Conservation (phyloP, 805 yeast species). For the Debaryomyces tyrocola region DNA sequence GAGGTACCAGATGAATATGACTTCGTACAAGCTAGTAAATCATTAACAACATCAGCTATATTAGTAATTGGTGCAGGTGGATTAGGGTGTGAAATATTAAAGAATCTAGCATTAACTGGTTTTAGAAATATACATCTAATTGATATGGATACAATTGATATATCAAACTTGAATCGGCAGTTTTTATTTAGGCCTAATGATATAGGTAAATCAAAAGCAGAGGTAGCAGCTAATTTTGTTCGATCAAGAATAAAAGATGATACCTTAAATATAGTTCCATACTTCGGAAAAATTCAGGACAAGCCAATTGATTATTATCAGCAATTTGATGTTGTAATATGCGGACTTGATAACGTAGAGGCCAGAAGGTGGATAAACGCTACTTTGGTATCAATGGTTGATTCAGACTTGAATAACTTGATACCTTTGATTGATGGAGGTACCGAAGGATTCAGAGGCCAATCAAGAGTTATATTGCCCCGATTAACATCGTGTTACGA, state of each 20-base stretch:
- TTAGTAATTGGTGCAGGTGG: conserved; percentile 80
- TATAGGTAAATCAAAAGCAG: conserved; percentile 67
- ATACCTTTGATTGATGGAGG: conserved; percentile 84
- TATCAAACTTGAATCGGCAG: conserved; percentile 76
- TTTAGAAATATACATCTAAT: conserved; percentile 64
- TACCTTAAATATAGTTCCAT: conserved; percentile 50
- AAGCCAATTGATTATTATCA: conserved; percentile 60
- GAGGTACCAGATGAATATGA: conserved; percentile 37
- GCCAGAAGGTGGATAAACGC: conserved; percentile 90
- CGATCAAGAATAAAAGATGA: conserved; percentile 41
- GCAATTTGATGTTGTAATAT: conserved; percentile 69
- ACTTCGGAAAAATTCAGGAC: conserved; percentile 60
- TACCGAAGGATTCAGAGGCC: conserved; percentile 92
- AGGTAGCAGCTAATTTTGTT: conserved; percentile 61
- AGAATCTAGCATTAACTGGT: conserved; percentile 70
- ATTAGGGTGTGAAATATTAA: conserved; percentile 76
- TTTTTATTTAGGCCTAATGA: conserved; percentile 63
- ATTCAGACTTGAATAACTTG: conserved; percentile 34
- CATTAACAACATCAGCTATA: conserved; percentile 23
- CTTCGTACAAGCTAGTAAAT: conserved; percentile 16
- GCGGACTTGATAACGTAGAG: conserved; percentile 87
- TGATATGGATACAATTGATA: conserved; percentile 81
- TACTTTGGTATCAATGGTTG: conserved; percentile 62
- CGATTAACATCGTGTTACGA: conserved; percentile 88
- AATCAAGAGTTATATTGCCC: conserved; percentile 83